Evolutionary conservation across 2,329 filamentous ascomycete species (phyloP), one percentile per base, ranked within the genome.

Genomic region (Byssothecium circinans): DNA sequence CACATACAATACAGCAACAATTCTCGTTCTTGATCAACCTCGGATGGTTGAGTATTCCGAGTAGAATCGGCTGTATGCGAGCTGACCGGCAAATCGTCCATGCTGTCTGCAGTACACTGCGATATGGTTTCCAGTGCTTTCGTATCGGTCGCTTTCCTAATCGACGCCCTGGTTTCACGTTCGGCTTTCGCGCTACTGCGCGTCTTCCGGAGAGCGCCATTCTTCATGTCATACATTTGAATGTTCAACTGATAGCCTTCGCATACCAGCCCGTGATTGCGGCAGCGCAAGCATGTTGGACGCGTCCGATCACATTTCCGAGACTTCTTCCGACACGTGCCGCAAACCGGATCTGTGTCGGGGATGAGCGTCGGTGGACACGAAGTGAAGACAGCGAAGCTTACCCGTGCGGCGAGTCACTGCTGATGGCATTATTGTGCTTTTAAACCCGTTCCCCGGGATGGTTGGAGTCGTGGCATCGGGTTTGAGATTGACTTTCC

Each of bases 321-420:
- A 36, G 47, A 53, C 23, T 53, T 56, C 17, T 47, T 48, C 2
- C 53, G 47, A 36, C 53, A 56, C 10, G 53, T 56, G 14, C 50
- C 53, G 29, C 53, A 56, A 6, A 47, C 53, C 2, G 53, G 53
- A 32, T 56, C 53, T 53, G 19, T 15, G 20, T 15, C 10, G 18
- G 10, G 18, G 29, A 29, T 49, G 17, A 44, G 41, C 19, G 17
- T 3, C n/a, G 7, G 19, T 29, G 8, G 1, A 8, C 10, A 49
- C 10, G 11, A 41, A 20, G 12, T 12, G 8, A 17, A 25, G 22
- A 3, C 2, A 11, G 17, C 6, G 11, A 22, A 11, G 20, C 41
- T 32, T 32, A 49, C 41, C 41, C 29, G 30, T 30, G 18, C 45
- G 39, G 23, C 40, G 45, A 2, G 33, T 8, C 33, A 12, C 37